Evolutionary conservation across 1,284 basidiomycete genomes (phyloP).

Genomic region (Rhodotorula sp.): DNA sequence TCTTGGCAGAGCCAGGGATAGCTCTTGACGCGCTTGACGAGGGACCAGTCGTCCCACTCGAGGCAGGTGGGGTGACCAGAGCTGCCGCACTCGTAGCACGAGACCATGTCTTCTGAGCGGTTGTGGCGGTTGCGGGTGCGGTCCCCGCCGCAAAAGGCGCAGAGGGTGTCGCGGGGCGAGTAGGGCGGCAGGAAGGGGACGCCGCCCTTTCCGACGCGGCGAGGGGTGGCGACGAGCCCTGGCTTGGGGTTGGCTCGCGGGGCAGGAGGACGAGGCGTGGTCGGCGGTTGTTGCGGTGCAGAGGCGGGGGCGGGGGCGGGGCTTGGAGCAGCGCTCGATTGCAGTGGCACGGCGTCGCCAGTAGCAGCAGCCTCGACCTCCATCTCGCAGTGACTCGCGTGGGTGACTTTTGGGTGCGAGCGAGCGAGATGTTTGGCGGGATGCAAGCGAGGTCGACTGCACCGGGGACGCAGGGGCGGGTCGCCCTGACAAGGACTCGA

Average conservation of each 20-base stretch:
- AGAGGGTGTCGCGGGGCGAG: constrained; percentile 33
- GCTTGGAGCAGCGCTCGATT: too few relatives aligned
- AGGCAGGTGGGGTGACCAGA: constrained; percentile 40
- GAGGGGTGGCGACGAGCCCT: constrained; percentile 6
- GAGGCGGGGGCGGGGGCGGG: too few relatives aligned
- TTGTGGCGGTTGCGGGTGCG: constrained; percentile 34
- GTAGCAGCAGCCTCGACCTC: too few relatives aligned
- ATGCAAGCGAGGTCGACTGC: too few relatives aligned
- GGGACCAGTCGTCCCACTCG: constrained; percentile 46
- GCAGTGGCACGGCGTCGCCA: too few relatives aligned
- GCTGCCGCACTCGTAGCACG: constrained; percentile 49
- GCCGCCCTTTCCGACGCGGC: constrained; percentile 27
- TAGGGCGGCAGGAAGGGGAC: constrained; percentile 24
- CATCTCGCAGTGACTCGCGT: too few relatives aligned
- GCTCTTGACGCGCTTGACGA: constrained; percentile 45
- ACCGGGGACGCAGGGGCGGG: too few relatives aligned
- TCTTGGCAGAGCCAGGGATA: constrained; percentile 89
- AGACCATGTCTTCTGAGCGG: constrained; percentile 44
- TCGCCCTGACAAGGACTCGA: too few relatives aligned
- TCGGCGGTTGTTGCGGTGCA: neutral
- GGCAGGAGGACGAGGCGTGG: neutral
- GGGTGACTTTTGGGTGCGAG: too few relatives aligned
- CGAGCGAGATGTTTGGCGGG: too few relatives aligned
- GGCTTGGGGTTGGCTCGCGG: constrained; percentile 23
- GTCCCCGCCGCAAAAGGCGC: constrained; percentile 48